Evolutionary conservation across 2,329 filamentous ascomycete species (phyloP), one percentile per base, ranked within the genome.

Genomic region (Trichophyton rubrum): DNA sequence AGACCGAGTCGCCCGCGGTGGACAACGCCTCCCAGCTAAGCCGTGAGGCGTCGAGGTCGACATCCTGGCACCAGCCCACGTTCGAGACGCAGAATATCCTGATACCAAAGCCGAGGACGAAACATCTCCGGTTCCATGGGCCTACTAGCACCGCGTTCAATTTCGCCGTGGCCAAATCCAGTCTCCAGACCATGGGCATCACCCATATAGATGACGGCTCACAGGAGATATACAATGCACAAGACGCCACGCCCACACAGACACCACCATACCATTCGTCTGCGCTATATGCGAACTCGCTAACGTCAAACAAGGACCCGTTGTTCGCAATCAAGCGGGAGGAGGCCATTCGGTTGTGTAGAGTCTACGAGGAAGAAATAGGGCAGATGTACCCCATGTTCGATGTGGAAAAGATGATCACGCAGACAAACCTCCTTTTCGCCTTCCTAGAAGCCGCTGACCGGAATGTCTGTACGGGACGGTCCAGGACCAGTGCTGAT

Each of bases 351-450:
- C 83, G 89, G 1, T 75, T 96, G 13, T 89, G 89, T 65, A 80
- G 83, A 13, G 78, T 95, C 0, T 92, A 93, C 69, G 88, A 95
- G 66, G 90, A 96, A 67, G 91, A 96, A 70, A 86, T 95, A 67
- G 89, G 89, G 49, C 82, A 92, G 67, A 95, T 96, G 89, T 96
- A 95, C 71, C 92, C 92, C 0, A 82, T 96, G 3, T 73, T 95
- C 55, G 82, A 89, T 66, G 87, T 95, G 40, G 82, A 87, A 47
- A 80, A 80, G 47, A 77, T 95, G 43, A 84, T 88, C 41, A 77
- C 78, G 4, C 88, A 95, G 70, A 85, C 86, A 5, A 85, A 82
- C 63, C 79, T 80, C 62, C 76, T 96, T 0, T 86, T 85, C 60
- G 79, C 82, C 0, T 93, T 89, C 71, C 84, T 93, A 69, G 87